Evolutionary conservation across 2,329 filamentous ascomycete species (phyloP), one percentile per base, ranked within the genome.

Genomic region (Sclerotinia sclerotiorum): DNA sequence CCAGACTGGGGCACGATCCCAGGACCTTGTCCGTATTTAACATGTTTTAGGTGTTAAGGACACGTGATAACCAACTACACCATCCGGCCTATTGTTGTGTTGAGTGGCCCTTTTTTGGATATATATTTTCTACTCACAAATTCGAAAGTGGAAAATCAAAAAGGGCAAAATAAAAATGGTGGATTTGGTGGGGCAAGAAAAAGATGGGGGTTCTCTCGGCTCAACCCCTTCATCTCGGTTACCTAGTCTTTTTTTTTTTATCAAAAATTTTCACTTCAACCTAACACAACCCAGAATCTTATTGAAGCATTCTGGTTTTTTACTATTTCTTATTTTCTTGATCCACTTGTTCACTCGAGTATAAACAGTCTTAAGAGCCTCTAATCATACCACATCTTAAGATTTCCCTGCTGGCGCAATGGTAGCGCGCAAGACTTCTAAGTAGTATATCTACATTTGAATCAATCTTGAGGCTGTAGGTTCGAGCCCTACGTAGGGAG

Each of bases 291-390:
- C 27, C 5, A 61, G 11, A n/a, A 61, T 21, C 29, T 1, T 29
- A 15, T 48, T 48, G 13, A 5, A 21, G 6, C 3, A 19, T 4
- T 13, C 1, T 35, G 19, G 21, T 49, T 5, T 27, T 5, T 49
- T 21, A 15, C 21, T 24, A 24, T 6, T 0, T 11, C 52, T 3
- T 1, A 1, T 1, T 6, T 1, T 0, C 27, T 3, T n/a, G 3
- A 8, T 42, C 39, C 39, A 42, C 39, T 42, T 42, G 39, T 42
- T 15, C 11, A 39, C 11, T 15, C 15, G 39, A 42, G 1, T 2
- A 61, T 48, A 48, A 17, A 17, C 1, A n/a, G 1, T 5, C 2
- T 15, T 61, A 24, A 19, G 2, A 0, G 0, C 0, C 0, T 0
- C 0, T 0, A 0, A 0, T 0, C 0, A 32, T 6, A n/a, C 5